Evolutionary conservation across 2,329 filamentous ascomycete genomes (phyloP), one percentile per base, ranked within the genome.

Genomic region (Arthrobotrys pseudoclavata): DNA sequence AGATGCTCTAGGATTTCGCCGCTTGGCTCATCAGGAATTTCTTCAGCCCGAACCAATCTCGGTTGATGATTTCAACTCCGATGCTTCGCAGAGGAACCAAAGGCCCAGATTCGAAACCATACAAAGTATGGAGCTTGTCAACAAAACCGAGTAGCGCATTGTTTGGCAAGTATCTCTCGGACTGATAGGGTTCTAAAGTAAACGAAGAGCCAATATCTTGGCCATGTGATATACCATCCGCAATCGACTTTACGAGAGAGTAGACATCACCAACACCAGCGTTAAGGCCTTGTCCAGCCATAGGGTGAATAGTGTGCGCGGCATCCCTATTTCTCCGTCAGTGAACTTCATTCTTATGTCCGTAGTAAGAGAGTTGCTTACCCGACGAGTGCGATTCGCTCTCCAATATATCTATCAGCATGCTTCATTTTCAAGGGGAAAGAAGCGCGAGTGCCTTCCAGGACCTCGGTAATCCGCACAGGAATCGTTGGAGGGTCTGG

Each of bases 211-310:
- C 96, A 34, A 98, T 88, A 82, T 99, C 96, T 86, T 94, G 92
- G 0, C 96, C 96, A 79, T 96, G 92, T 50, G 87, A 85, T 18
- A 96, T 90, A 2, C 93, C 92, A 80, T 91, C 91, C 76, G 90
- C 89, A 62, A 99, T 91, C 0, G 90, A 90, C 79, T 87, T 87
- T 5, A 90, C 89, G 0, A 99, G 88, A 66, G 91, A 91, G 81
- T 93, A 90, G 0, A 96, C 92, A 83, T 99, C 96, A 18, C 90
- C 94, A 79, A 98, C 91, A 0, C 96, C 96, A 81, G 96, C 92
- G 82, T 99, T 99, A 13, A 99, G 87, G 0, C 96, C 96, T 84
- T 98, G 96, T 0, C 96, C 96, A 0, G 93, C 96, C 3, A 99
- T 90, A 0, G 96, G 96, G 83, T 99, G 96, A 80, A 97, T 90